Conservation (phyloP, 495 filamentous ascomycete species). For the Hamigera avellanea region DNA sequence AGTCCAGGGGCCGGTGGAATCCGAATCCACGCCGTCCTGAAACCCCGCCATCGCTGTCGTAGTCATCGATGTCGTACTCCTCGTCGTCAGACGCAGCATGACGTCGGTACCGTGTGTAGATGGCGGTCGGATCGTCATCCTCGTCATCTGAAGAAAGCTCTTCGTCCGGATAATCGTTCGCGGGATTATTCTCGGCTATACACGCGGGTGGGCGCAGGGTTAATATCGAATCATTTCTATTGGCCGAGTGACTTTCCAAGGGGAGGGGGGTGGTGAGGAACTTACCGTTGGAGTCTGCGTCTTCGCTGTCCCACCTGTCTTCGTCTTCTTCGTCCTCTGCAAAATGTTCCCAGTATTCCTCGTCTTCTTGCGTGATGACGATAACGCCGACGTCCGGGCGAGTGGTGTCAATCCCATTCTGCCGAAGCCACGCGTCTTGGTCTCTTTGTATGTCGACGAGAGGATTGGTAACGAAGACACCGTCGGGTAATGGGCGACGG, state of each 20-base stretch:
- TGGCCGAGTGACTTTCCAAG: too few species aligned
- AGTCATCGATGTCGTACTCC: conserved; percentile 39
- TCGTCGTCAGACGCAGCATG: conserved; percentile 41
- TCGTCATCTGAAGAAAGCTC: conserved; percentile 49
- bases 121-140: conserved; percentile 36
- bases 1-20: too few species aligned
- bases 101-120: conserved; percentile 29
- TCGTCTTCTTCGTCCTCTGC: conserved; percentile 42
- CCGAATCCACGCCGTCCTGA: too few species aligned
- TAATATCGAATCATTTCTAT: too few species aligned
- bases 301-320: conserved; percentile 41
- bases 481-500: conserved; percentile 27
- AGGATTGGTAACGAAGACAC: conserved; percentile 20
- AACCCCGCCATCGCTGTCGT: conserved; percentile 31
- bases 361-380: conserved; percentile 46
- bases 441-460: conserved; percentile 19
- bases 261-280: neutral
- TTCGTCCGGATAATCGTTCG: conserved; percentile 58
- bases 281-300: conserved; percentile 51
- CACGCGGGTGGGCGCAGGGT: conserved; percentile 4
- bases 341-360: conserved; percentile 46
- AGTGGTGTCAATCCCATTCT: conserved; percentile 18
- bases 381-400: conserved; percentile 42
- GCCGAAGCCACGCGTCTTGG: conserved; percentile 16
- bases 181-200: conserved; percentile 51